Evolutionary conservation across 1,284 basidiomycete species (phyloP).

Genomic region (Filobasidium uniguttulatum): DNA sequence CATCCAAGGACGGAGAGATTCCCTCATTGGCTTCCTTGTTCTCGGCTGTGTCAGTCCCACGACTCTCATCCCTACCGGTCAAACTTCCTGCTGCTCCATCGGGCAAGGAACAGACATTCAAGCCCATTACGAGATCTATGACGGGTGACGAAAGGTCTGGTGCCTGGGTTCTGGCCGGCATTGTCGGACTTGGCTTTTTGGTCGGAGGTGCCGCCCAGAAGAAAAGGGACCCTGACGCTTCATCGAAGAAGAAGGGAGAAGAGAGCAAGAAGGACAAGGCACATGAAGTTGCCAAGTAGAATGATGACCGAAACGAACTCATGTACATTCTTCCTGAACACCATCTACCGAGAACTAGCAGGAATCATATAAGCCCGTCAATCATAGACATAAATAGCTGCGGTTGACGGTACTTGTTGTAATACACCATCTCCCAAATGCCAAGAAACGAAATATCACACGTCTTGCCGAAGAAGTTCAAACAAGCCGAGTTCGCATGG

Average conservation of each 20-base stretch:
- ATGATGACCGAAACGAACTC: not conserved
- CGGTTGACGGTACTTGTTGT: no score
- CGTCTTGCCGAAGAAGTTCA: no score
- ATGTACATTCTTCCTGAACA: no score
- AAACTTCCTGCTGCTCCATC: constrained; percentile 18
- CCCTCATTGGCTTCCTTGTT: constrained; percentile 12
- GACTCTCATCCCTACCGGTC: constrained; percentile 14
- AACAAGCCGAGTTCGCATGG: no score
- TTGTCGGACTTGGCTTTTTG: constrained; percentile 45
- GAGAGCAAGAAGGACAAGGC: constrained; percentile 13
- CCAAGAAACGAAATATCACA: no score
- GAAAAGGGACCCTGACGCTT: no score
- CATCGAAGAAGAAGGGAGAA: constrained; percentile 19
- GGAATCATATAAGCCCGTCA: no score
- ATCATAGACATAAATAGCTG: no score
- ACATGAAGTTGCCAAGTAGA: not conserved
- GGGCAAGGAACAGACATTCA: constrained; percentile 21
- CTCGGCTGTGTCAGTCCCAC: constrained; percentile 12
- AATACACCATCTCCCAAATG: no score
- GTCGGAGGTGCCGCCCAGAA: constrained; percentile 41
- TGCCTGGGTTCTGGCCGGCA: constrained; percentile 44
- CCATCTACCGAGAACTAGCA: no score
- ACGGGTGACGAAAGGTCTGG: constrained; percentile 45
- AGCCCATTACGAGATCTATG: constrained; percentile 39
- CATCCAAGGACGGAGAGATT: not conserved